These are phyloP conservation scores for Angophora floribunda DNA, from an alignment of 345 rosid species.

Conservation along the genomic window DNA sequence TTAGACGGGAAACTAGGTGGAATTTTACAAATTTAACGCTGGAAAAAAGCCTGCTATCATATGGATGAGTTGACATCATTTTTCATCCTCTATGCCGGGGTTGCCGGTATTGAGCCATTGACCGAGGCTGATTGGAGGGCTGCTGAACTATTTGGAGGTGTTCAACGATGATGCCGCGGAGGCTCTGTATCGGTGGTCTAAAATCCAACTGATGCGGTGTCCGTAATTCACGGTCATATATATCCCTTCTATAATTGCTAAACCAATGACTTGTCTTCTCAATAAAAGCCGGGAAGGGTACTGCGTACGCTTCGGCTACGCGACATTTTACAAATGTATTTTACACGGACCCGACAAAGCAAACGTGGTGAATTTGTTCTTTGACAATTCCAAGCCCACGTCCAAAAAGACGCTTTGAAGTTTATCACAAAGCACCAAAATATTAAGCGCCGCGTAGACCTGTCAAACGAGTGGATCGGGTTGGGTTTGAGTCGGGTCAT, in stretches of 20 bases:
- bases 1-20: neutral
- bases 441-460: too few species aligned
- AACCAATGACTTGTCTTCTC: neutral
- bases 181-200: neutral
- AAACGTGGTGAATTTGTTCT: accelerated
- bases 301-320: neutral
- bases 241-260: neutral
- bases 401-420: neutral
- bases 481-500: too few species aligned
- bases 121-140: neutral
- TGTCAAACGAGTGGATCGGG: too few species aligned
- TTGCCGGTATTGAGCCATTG: neutral
- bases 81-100: neutral
- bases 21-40: too few species aligned
- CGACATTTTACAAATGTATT: neutral
- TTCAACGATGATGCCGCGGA: neutral
- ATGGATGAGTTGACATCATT: neutral
- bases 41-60: neutral
- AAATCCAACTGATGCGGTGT: neutral
- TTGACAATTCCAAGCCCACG: neutral
- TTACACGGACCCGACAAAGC: neutral
- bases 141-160: neutral
- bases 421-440: too few species aligned
- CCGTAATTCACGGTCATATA: neutral
- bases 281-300: neutral